Evolutionary conservation across 2,329 filamentous ascomycete species (phyloP).

Genomic region (Byssochlamys sp.): DNA sequence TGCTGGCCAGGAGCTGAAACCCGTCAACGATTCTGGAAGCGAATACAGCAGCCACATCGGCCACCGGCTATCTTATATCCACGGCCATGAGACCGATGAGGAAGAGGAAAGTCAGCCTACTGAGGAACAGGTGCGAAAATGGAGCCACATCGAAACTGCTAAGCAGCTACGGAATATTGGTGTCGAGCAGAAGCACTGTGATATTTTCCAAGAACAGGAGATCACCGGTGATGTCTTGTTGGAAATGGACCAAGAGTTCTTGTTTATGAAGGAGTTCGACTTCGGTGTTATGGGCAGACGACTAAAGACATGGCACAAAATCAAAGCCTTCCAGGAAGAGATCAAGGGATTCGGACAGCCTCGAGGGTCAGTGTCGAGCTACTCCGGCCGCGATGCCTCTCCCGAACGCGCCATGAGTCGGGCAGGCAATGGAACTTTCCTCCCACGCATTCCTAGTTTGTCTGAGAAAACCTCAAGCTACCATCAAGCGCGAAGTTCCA

Average conservation of each 20-base stretch:
- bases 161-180: conserved; percentile 78
- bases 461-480: conserved; percentile 24
- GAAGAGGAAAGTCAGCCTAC: conserved; percentile 68
- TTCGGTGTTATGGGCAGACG: conserved; percentile 81
- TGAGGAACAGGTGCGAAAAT: conserved; percentile 64
- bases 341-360: conserved; percentile 51
- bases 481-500: conserved; percentile 15
- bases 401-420: conserved; percentile 37
- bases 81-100: conserved; percentile 89
- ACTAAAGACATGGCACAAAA: conserved; percentile 92
- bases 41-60: conserved; percentile 76
- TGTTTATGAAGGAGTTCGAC: conserved; percentile 93
- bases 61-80: conserved; percentile 77
- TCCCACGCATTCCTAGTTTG: conserved; percentile 36
- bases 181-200: conserved; percentile 80
- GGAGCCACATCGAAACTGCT: conserved; percentile 73
- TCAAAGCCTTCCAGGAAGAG: conserved; percentile 83
- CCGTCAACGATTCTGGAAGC: conserved; percentile 68
- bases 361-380: conserved; percentile 30
- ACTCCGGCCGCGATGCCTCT: conserved; percentile 32
- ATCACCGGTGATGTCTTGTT: conserved; percentile 88
- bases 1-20: conserved; percentile 42
- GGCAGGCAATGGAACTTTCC: conserved; percentile 27
- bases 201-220: conserved; percentile 90
- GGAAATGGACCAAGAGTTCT: conserved; percentile 87